Conservation (phyloP, 1,284 basidiomycete genomes). For the Inonotus obliquus region DNA sequence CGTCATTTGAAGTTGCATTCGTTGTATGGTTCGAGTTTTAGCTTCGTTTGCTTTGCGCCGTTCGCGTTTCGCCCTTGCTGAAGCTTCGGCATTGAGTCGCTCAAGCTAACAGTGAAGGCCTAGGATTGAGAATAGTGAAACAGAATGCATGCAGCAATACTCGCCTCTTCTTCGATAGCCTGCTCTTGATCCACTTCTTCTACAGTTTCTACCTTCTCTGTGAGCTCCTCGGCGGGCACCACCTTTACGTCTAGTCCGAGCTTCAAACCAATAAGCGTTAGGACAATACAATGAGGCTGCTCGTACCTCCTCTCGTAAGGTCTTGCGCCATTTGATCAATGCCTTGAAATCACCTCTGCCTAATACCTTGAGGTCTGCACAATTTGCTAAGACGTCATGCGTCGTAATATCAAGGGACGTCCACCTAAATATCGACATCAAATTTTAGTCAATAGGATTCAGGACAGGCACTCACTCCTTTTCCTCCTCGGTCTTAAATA, state of each 20-base stretch:
- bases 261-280: slow-evolving; percentile 32
- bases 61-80: slow-evolving; percentile 75
- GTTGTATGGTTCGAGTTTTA: slow-evolving; percentile 83
- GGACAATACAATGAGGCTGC: not conserved
- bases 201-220: slow-evolving; percentile 70
- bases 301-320: slow-evolving; percentile 76
- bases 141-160: slow-evolving; percentile 19
- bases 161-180: slow-evolving; percentile 83
- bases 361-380: slow-evolving; percentile 92
- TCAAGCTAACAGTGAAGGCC: slow-evolving; percentile 55
- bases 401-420: slow-evolving; percentile 69
- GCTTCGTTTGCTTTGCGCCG: slow-evolving; percentile 87
- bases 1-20: slow-evolving; percentile 97
- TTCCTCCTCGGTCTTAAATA: slow-evolving; percentile 82
- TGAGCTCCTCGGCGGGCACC: slow-evolving; percentile 66
- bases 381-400: slow-evolving; percentile 76
- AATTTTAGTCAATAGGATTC: slow-evolving; percentile 6
- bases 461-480: slow-evolving; percentile 54
- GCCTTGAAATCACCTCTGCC: slow-evolving; percentile 97
- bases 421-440: slow-evolving; percentile 49
- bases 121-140: not conserved
- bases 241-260: slow-evolving; percentile 80
- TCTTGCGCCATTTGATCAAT: slow-evolving; percentile 87
- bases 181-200: slow-evolving; percentile 84
- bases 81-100: slow-evolving; percentile 76